phyloP scores from a whole-genome alignment of 371 early-diverging fungal species.

The Zychaea mexicana region DNA sequence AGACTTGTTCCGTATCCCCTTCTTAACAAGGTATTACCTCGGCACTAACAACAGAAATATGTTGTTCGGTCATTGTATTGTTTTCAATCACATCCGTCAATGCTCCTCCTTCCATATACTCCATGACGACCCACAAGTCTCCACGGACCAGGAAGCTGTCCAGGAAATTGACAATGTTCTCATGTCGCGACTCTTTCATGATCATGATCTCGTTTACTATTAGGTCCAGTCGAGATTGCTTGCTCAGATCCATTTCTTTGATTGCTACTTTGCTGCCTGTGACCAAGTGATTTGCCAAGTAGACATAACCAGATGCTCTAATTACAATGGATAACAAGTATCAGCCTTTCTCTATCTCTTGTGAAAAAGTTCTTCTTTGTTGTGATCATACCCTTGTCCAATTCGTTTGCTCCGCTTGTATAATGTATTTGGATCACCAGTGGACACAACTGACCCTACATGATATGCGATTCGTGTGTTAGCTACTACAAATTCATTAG shows the following conservation, averaged over 20 bases:
- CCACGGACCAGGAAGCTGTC: slow-evolving; percentile 85
- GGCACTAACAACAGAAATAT: slow-evolving; percentile 88
- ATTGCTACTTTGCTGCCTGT: slow-evolving; percentile 87
- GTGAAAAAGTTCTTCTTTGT: background rate
- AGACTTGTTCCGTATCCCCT: too few relatives aligned
- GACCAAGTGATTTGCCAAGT: slow-evolving; percentile 72
- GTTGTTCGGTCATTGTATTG: slow-evolving; percentile 87
- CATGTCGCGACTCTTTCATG: slow-evolving; percentile 94
- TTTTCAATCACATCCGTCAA: slow-evolving; percentile 96
- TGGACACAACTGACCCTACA: slow-evolving; percentile 69
- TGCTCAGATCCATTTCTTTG: slow-evolving; percentile 95
- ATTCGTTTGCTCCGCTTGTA: slow-evolving; percentile 92
- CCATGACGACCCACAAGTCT: slow-evolving; percentile 98
- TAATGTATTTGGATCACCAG: slow-evolving; percentile 81
- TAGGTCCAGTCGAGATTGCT: slow-evolving; percentile 93
- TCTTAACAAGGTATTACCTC: too few relatives aligned
- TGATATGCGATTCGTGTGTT: background rate
- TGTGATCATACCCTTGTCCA: slow-evolving; percentile 87
- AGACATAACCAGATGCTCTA: slow-evolving; percentile 96
- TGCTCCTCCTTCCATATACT: slow-evolving; percentile 98
- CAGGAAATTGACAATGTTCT: slow-evolving; percentile 95
- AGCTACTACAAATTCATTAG: too few relatives aligned
- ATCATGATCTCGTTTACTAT: slow-evolving; percentile 96
- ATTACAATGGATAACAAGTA: background rate
- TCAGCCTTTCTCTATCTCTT: background rate